Conservation (phyloP, 192 early-diverging fungal genomes). For the Dissophora ornata region DNA sequence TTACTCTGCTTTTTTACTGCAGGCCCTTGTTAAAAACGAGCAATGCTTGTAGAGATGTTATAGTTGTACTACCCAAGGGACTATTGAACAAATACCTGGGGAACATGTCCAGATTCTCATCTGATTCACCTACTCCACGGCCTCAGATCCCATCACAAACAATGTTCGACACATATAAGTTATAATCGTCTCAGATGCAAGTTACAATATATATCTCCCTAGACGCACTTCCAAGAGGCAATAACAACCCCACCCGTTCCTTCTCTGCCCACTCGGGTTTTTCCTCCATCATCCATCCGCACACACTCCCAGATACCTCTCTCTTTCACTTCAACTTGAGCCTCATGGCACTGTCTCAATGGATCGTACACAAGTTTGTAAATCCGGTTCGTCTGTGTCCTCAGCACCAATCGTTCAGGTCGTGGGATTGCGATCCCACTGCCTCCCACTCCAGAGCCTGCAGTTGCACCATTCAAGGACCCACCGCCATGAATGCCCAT, state of each 20-base stretch:
- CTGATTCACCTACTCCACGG: no score
- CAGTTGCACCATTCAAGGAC: not conserved
- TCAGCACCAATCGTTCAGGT: conserved; percentile 36
- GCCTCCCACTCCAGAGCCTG: not conserved
- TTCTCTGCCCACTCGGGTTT: conserved; percentile 34
- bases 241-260: conserved; percentile 47
- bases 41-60: no score
- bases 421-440: conserved; percentile 4
- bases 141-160: no score
- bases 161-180: no score
- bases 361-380: conserved; percentile 45
- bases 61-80: no score
- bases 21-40: no score
- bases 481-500: not conserved
- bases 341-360: conserved; percentile 39
- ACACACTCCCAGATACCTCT: conserved; percentile 50
- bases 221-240: conserved; percentile 43
- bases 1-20: no score
- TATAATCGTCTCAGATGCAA: no score
- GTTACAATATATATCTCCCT: not conserved
- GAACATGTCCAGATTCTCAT: no score
- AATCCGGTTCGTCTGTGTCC: conserved; percentile 42
- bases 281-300: conserved; percentile 51
- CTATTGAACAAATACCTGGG: no score
- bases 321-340: conserved; percentile 42